Evolutionary conservation across 257 asterid species (phyloP).

Genomic region (Rhazya stricta): DNA sequence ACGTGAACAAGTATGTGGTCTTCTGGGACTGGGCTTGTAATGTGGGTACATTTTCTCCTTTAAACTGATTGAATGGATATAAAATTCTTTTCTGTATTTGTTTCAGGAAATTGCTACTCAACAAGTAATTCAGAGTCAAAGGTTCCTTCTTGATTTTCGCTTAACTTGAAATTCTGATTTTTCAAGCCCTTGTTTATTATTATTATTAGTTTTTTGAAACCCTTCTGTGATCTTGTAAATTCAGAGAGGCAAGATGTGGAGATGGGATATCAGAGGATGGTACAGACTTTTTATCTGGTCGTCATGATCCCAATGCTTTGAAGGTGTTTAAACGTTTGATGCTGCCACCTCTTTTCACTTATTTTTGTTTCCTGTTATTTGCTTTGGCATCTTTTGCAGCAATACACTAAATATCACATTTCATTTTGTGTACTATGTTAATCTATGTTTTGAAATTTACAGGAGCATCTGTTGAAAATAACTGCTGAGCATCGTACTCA

Average conservation of each 20-base stretch:
- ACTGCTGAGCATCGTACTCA: constrained; percentile 71
- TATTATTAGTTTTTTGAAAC: not conserved
- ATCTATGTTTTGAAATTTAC: constrained; percentile 14
- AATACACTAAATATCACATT: not conserved
- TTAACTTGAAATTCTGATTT: constrained; percentile 9
- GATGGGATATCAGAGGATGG: constrained; percentile 41
- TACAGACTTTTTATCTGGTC: constrained; percentile 68
- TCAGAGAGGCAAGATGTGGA: constrained; percentile 57
- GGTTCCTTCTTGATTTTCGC: constrained; percentile 47
- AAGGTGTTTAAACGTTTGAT: constrained; percentile 43
- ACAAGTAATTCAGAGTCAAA: constrained; percentile 68
- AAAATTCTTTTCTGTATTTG: constrained; percentile 14
- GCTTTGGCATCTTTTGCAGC: not conserved
- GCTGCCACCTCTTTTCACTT: not conserved
- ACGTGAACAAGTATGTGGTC: constrained; percentile 69
- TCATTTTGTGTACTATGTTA: not conserved
- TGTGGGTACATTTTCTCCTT: constrained; percentile 11
- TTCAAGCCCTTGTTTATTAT: no score
- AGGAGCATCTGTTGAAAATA: constrained; percentile 92
- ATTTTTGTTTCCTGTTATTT: constrained; percentile 3
- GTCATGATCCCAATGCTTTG: constrained; percentile 69
- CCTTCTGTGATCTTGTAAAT: constrained; percentile 14
- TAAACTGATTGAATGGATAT: constrained; percentile 15
- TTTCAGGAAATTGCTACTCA: constrained; percentile 87
- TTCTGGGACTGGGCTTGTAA: constrained; percentile 1